Evolutionary conservation across 768 basidiomycete species (phyloP), one percentile per base, ranked within the genome.

Genomic region (Crepidotus variabilis): DNA sequence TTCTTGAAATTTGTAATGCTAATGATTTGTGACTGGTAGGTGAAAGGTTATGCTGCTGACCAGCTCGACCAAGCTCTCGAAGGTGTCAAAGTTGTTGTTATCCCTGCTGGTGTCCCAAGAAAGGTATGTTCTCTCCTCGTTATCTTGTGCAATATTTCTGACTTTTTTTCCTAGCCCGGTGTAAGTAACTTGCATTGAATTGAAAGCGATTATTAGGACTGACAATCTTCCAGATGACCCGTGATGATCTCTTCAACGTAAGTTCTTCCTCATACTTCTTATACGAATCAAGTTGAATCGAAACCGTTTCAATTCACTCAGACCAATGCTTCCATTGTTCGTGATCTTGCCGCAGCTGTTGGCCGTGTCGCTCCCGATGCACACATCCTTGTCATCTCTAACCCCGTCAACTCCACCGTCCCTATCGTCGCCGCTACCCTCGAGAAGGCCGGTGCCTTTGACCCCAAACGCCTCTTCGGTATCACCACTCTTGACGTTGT

Each of bases 401-500:
- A 99, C 87, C 96, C 96, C 54, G 96, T 97, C 80, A 94, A 92
- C 81, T 92, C 90, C 51, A 98, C 97, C 60, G 97, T 98, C 57
- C 96, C 97, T 65, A 97, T 99, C 65, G 94, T 97, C 63, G 94
- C 94, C 47, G 83, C 86, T 63, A 90, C 90, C 57, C 87, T 97
- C 71, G 84, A 90, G 76, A 91, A 94, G 72, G 89, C 89, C 11
- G 94, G 94, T 59, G 91, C 91, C 57, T 98, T 90, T 77, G 85
- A 99, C 79, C 92, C 94, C 54, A 76, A 78, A 57, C 89, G 83
- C 63, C 72, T 98, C 66, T 98, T 97, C 72, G 97, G 96, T 82
- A 89, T 99, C 60, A 98, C 96, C 69, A 94, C 95, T 67, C 92
- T 99, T 68, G 96, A 99, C 67, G 94, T 99, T 65, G 95, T 98